Evolutionary conservation across 2,329 filamentous ascomycete genomes (phyloP), one percentile per base, ranked within the genome.

Genomic region (Calonectria pseudoreteaudii): DNA sequence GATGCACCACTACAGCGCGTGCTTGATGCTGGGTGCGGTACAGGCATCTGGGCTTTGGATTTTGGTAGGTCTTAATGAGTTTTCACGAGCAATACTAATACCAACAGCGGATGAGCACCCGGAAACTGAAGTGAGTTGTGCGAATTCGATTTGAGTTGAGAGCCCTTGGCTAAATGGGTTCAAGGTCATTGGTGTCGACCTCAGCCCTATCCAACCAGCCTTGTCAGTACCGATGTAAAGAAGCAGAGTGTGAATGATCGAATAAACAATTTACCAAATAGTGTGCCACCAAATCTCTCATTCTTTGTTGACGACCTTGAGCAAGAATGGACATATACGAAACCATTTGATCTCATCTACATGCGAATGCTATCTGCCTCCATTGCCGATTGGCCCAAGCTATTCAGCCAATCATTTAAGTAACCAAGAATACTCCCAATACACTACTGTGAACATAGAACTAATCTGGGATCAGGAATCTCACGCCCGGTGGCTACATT

Each of bases 281-380:
- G 75, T 23, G 75, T 77, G 0, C 68, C 73, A 7, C 74, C 75
- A 0, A 77, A 76, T 7, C 49, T 72, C 1, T 68, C 41, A 11
- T 77, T 76, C 3, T 75, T 70, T 13, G 47, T 77, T 10, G 70
- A 76, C 8, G 75, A 76, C 13, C 52, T 76, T 2, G 75, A 77
- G n/a, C 62, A 69, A n/a, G 75, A 75, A 28, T 77, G 75, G 75
- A 49, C 75, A 0, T 76, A 73, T n/a, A 66, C 28, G 1, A 67
- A 16, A 1, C 68, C 66, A 1, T 75, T 77, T 3, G 74, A 76
- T 14, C 75, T 77, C 5, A 75, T 77, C 11, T 76, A 73, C 30
- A 31, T 72, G 8, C 73, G 75, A 1, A 68, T 67, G n/a, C 65
- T 77, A 64, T 71, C 56, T 30, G 71, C 5, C 16, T 74, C 74